A percentile compares a stretch with the other conserved stretches of the same genome.
phyloP scores from a whole-genome alignment of 2,329 filamentous ascomycete species.

The Cucurbitaria berberidis region DNA sequence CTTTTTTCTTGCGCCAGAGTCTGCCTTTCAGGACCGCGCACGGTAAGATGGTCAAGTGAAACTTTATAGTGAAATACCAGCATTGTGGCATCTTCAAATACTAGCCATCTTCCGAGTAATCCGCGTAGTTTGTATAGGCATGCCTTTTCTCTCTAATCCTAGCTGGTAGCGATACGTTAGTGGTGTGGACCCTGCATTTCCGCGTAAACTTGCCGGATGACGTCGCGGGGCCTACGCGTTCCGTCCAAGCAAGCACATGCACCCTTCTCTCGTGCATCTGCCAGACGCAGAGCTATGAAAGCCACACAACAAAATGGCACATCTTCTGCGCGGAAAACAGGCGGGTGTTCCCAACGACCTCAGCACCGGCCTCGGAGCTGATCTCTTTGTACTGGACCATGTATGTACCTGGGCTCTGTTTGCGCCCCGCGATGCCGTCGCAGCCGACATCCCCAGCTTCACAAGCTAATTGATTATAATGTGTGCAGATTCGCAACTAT shows the following conservation, averaged over 20 bases:
- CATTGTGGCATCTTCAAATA: background rate
- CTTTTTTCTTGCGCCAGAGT: background rate
- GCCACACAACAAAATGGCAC: constrained; percentile 67
- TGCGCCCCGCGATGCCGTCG: constrained; percentile 15
- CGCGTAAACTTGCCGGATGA: constrained; percentile 22
- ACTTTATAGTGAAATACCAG: constrained; percentile 3
- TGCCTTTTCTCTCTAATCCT: too few species aligned
- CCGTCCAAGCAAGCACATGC: constrained; percentile 19
- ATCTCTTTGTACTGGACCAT: constrained; percentile 83
- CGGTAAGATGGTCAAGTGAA: background rate
- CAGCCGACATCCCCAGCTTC: constrained; percentile 1
- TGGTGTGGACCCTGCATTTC: constrained; percentile 29
- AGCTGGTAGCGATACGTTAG: too few species aligned
- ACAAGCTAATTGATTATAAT: constrained; percentile 29
- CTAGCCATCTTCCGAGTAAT: constrained; percentile 5
- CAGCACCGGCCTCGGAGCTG: constrained; percentile 77
- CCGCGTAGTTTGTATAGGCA: constrained; percentile 10
- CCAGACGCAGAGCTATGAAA: constrained; percentile 36
- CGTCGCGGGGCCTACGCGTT: constrained; percentile 22
- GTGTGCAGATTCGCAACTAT: constrained; percentile 41
- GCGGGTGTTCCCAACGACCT: constrained; percentile 90
- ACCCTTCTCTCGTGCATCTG: constrained; percentile 9
- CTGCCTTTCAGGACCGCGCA: background rate
- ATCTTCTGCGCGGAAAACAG: constrained; percentile 91
- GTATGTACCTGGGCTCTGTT: constrained; percentile 53